Evolutionary conservation across 1,284 basidiomycete genomes (phyloP), one percentile per base, ranked within the genome.

Genomic region (Sanguinoderma infundibulare): DNA sequence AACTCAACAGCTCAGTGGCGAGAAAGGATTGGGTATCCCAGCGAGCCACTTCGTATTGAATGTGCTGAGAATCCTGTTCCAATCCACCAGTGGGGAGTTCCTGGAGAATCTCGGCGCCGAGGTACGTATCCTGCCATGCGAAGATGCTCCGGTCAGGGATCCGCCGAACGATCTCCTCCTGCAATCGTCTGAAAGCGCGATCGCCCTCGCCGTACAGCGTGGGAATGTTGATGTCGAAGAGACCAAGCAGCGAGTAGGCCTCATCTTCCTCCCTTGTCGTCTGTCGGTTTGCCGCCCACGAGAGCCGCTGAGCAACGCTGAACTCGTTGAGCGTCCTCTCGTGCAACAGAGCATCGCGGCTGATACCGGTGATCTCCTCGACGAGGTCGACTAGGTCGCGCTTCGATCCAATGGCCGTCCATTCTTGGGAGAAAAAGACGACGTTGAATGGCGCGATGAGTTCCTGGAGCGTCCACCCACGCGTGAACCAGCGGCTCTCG

Each of bases 131-230:
- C 38, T 39, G 38, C 50, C 50, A 52, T 34, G 32, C 32, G 22
- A 52, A 22, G 32, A 52, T 15, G 20, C n/a, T 52, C 34, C n/a
- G 30, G 50, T 52, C 50, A 8, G 30, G 32, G 17, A 14, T 20
- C 5, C 6, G 15, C 17, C 30, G 30, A 12, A 52, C 4, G 30
- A 52, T 52, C 50, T 52, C 44, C 30, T 52, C 38, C 38, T 52
- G 56, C n/a, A 57, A 38, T 9, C 56, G 35, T 10, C 26, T 40
- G 44, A 47, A 47, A 3, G 54, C 54, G 4, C 44, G 7, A 2
- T 20, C 17, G 10, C 54, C 54, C 22, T 57, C 56, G 28, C 56
- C 56, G 28, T 57, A 57, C 8, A 57, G 24, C 2, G 49, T 32
- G 15, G 55, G n/a, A 47, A 57, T 51, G 47, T 57, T 15, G 38